These are phyloP conservation scores for Berkeleyomyces rouxiae DNA, from an alignment of 2,329 filamentous ascomycete species.

Conservation along the genomic window DNA sequence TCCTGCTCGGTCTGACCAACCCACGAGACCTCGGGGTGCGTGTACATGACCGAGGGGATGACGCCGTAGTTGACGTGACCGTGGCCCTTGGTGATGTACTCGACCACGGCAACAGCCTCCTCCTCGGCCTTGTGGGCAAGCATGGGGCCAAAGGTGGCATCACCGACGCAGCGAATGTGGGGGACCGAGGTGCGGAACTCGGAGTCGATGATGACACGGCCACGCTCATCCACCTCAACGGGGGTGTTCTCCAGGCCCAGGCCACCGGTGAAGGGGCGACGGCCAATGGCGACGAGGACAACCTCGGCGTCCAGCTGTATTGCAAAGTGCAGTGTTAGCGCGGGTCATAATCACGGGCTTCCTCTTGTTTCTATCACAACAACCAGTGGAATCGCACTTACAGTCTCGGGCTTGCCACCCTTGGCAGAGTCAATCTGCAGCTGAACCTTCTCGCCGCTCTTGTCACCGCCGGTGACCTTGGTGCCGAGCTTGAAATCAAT, in stretches of 20 bases:
- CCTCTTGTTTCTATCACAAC: not conserved
- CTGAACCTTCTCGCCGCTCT: constrained; percentile 58
- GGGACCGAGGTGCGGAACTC: constrained; percentile 97
- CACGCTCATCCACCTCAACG: constrained; percentile 79
- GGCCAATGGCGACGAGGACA: constrained; percentile 90
- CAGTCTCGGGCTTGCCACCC: constrained; percentile 85
- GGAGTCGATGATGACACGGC: constrained; percentile 90
- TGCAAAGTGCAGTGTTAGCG: constrained; percentile 10
- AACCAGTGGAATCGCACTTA: constrained; percentile 28
- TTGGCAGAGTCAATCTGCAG: constrained; percentile 83
- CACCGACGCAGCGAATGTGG: constrained; percentile 92
- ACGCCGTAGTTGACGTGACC: constrained; percentile 98
- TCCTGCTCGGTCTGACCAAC: constrained; percentile 96
- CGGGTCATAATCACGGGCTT: constrained; percentile 70
- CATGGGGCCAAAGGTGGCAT: constrained; percentile 96
- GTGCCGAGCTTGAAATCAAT: constrained; percentile 97
- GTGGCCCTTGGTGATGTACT: constrained; percentile 95
- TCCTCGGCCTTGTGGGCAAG: constrained; percentile 99
- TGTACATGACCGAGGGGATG: constrained; percentile 99
- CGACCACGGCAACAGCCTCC: constrained; percentile 83
- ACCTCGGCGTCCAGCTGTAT: constrained; percentile 76
- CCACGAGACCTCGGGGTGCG: constrained; percentile 95
- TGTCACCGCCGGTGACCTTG: constrained; percentile 80
- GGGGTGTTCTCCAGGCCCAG: constrained; percentile 90
- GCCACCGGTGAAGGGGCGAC: constrained; percentile 81